Evolutionary conservation across 441 rosid genomes (phyloP).

Genomic region (Gossypium lobatum): DNA sequence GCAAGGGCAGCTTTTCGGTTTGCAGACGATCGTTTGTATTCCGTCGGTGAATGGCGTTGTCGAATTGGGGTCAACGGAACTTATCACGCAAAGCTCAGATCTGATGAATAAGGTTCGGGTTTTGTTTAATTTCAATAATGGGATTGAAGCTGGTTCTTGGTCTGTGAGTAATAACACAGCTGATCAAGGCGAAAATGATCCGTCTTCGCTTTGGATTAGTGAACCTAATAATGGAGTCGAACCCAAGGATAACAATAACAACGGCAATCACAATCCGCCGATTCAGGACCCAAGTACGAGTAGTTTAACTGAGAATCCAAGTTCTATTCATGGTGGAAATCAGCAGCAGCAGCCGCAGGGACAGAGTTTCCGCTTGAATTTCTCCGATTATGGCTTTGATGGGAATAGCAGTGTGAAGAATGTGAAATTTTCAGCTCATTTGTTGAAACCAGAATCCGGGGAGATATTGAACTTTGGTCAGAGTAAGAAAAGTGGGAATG

Average conservation of each 20-base stretch:
- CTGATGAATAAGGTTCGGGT: slow-evolving; percentile 70
- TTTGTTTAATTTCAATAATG: slow-evolving; percentile 56
- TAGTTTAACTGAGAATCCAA: slow-evolving; percentile 39
- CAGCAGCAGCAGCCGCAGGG: slow-evolving; percentile 19
- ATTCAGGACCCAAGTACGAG: slow-evolving; percentile 44
- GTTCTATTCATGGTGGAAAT: slow-evolving; percentile 24
- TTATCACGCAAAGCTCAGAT: slow-evolving; percentile 65
- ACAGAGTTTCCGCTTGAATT: slow-evolving; percentile 46
- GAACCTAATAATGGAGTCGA: slow-evolving; percentile 46
- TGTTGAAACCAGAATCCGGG: slow-evolving; percentile 62
- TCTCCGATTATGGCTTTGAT: slow-evolving; percentile 49
- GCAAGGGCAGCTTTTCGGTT: slow-evolving; percentile 73
- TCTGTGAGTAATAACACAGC: slow-evolving; percentile 33
- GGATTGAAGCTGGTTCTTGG: slow-evolving; percentile 56
- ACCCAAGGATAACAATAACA: slow-evolving; percentile 38
- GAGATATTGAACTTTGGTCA: slow-evolving; percentile 65
- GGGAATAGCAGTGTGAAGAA: slow-evolving; percentile 29
- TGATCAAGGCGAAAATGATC: slow-evolving; percentile 84
- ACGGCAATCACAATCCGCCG: slow-evolving; percentile 20
- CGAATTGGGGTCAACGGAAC: slow-evolving; percentile 78
- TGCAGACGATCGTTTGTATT: slow-evolving; percentile 76
- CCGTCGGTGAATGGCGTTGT: slow-evolving; percentile 82
- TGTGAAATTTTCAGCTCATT: slow-evolving; percentile 30
- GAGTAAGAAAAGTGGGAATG: slow-evolving; percentile 52
- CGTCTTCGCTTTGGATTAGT: slow-evolving; percentile 67